phyloP scores from a whole-genome alignment of 192 early-diverging fungal genomes.

The Coemansia sp. region DNA sequence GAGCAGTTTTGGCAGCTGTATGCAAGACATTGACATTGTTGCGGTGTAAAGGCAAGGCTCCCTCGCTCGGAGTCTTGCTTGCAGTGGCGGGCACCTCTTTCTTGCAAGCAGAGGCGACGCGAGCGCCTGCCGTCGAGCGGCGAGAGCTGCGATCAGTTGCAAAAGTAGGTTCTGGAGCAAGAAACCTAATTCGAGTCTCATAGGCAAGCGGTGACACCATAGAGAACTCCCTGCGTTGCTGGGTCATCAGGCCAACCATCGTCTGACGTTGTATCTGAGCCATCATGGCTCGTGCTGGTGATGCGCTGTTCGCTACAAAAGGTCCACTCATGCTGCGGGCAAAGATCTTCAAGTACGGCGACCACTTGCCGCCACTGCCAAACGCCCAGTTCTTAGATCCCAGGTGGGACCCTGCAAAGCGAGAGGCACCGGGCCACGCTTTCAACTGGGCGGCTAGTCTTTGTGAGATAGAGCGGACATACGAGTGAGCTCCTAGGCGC shows the following conservation, averaged over 20 bases:
- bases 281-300: constrained; percentile 25
- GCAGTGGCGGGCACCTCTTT: background rate
- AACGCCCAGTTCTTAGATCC: constrained; percentile 27
- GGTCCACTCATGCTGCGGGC: constrained; percentile 18
- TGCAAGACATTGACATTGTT: background rate
- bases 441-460: constrained; percentile 9
- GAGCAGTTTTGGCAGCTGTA: constrained; percentile 15
- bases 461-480: constrained; percentile 14
- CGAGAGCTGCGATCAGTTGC: background rate
- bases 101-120: background rate
- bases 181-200: constrained; percentile 10
- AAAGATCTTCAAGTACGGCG: constrained; percentile 33
- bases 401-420: constrained; percentile 9
- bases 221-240: constrained; percentile 41
- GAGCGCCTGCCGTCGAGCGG: background rate
- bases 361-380: constrained; percentile 46
- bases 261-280: constrained; percentile 47
- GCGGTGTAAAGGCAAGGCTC: background rate
- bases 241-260: constrained; percentile 23
- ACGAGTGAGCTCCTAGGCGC: constrained; percentile 4
- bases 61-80: background rate
- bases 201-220: constrained; percentile 13
- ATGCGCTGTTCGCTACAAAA: constrained; percentile 6
- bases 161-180: background rate
- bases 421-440: constrained; percentile 2